A percentile compares a stretch with the other conserved stretches of the same genome.
These are phyloP conservation scores for Sicyos baderoa DNA, from an alignment of 306 rosid genomes.

Conservation along the genomic window DNA sequence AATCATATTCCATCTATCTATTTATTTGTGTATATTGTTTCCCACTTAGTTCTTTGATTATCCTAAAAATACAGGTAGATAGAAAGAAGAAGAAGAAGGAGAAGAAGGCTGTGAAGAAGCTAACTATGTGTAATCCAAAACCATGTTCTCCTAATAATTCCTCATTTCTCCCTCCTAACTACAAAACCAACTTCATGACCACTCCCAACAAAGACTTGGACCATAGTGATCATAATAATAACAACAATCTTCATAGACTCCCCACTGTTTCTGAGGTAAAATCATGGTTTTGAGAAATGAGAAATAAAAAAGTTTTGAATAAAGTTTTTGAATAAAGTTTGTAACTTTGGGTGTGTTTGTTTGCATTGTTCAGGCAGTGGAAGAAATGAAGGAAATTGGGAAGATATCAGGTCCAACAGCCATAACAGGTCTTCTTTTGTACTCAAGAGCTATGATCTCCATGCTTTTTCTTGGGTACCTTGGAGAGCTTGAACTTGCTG, in stretches of 20 bases:
- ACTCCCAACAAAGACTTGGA: slow-evolving; percentile 28
- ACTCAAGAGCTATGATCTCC: slow-evolving; percentile 91
- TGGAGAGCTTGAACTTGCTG: slow-evolving; percentile 83
- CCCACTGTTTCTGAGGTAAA: slow-evolving; percentile 78
- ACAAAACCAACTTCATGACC: slow-evolving; percentile 38
- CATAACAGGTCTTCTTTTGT: slow-evolving; percentile 58
- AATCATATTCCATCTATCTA: slow-evolving; percentile 12
- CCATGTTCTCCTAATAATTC: slow-evolving; percentile 51
- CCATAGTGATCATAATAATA: neutral
- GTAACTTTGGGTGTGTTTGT: neutral
- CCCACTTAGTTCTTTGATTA: neutral
- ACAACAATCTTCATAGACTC: slow-evolving; percentile 41
- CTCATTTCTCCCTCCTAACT: slow-evolving; percentile 34
- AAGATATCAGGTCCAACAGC: slow-evolving; percentile 82
- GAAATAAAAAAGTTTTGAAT: too few relatives aligned
- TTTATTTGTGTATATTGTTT: neutral
- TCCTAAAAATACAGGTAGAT: too few relatives aligned
- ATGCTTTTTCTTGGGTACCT: slow-evolving; percentile 90
- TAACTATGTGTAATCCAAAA: slow-evolving; percentile 53
- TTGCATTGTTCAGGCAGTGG: slow-evolving; percentile 42
- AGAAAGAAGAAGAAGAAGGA: too few relatives aligned
- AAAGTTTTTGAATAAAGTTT: too few relatives aligned
- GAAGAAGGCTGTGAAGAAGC: neutral
- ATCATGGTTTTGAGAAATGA: too few relatives aligned
- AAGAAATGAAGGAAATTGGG: slow-evolving; percentile 72